A percentile compares a stretch with the other conserved stretches of the same genome.
These are phyloP conservation scores for Phoma herbarum DNA, from an alignment of 2,329 filamentous ascomycete species.

Conservation along the genomic window DNA sequence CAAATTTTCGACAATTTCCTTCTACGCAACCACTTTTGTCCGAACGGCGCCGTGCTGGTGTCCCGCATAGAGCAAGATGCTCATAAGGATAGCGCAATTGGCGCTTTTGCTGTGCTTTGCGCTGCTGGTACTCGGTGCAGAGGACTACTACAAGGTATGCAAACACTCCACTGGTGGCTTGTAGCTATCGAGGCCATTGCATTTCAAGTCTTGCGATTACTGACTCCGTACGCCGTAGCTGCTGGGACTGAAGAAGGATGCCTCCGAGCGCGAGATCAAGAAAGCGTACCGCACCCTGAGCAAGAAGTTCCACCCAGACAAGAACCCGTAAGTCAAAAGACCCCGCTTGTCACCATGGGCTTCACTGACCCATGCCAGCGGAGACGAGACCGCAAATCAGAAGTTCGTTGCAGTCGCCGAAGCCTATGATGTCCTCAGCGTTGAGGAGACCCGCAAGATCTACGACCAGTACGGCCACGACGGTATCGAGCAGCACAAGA, in stretches of 20 bases:
- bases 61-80: constrained; percentile 46
- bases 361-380: constrained; percentile 59
- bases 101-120: constrained; percentile 55
- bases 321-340: constrained; percentile 80
- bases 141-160: constrained; percentile 82
- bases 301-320: constrained; percentile 97
- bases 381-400: constrained; percentile 79
- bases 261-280: constrained; percentile 89
- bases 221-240: constrained; percentile 63
- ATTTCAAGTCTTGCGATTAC: constrained; percentile 5
- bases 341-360: background rate
- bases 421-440: constrained; percentile 91
- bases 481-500: constrained; percentile 82
- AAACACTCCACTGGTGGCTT: background rate
- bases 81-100: constrained; percentile 54
- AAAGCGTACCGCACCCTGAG: constrained; percentile 89
- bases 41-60: constrained; percentile 23
- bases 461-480: constrained; percentile 97
- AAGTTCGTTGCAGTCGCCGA: constrained; percentile 95
- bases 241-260: constrained; percentile 79
- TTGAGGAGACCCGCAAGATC: constrained; percentile 80
- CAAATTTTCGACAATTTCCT: background rate
- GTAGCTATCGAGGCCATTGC: constrained; percentile 6
- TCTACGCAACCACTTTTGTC: background rate
- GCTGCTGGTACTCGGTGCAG: constrained; percentile 56